A percentile compares a stretch with the other conserved stretches of the same genome.
Evolutionary conservation across 108 stramenopile species (phyloP).

Genomic region (Poteriospumella lacustris): DNA sequence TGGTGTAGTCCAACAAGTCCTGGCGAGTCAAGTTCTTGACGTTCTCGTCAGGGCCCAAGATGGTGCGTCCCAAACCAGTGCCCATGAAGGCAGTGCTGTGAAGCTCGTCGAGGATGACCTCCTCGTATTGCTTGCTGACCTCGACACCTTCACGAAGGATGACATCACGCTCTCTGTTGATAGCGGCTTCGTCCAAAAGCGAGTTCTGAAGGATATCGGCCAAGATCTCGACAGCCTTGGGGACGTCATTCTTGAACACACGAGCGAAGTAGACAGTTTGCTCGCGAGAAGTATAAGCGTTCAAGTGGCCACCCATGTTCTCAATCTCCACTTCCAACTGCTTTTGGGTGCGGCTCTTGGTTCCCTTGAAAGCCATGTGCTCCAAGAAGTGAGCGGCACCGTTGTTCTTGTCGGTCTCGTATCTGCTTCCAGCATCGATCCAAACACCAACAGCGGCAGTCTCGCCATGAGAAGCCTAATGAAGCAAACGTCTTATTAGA

Average conservation of each 20-base stretch:
- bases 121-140: constrained; percentile 95
- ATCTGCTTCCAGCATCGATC: constrained; percentile 67
- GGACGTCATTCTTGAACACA: constrained; percentile 89
- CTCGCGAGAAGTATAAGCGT: constrained; percentile 93
- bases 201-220: constrained; percentile 86
- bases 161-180: constrained; percentile 90
- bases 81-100: constrained; percentile 93
- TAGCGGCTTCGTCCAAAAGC: constrained; percentile 71
- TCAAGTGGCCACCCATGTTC: constrained; percentile 98
- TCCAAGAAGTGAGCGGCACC: constrained; percentile 98
- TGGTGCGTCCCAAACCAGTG: constrained; percentile 87
- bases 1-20: constrained; percentile 79
- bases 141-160: constrained; percentile 97
- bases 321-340: constrained; percentile 92
- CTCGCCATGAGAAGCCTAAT: constrained; percentile 55
- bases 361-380: constrained; percentile 99
- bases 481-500: not conserved
- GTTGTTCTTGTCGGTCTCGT: constrained; percentile 92
- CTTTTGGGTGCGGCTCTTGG: constrained; percentile 69
- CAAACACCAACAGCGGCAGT: constrained; percentile 60
- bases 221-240: constrained; percentile 85
- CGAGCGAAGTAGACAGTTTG: constrained; percentile 99
- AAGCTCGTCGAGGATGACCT: constrained; percentile 91
- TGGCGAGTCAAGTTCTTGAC: constrained; percentile 70
- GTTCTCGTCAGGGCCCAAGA: constrained; percentile 88